These are phyloP conservation scores for Xylariaceae sp. DNA, from an alignment of 2,329 filamentous ascomycete genomes.

Conservation along the genomic window DNA sequence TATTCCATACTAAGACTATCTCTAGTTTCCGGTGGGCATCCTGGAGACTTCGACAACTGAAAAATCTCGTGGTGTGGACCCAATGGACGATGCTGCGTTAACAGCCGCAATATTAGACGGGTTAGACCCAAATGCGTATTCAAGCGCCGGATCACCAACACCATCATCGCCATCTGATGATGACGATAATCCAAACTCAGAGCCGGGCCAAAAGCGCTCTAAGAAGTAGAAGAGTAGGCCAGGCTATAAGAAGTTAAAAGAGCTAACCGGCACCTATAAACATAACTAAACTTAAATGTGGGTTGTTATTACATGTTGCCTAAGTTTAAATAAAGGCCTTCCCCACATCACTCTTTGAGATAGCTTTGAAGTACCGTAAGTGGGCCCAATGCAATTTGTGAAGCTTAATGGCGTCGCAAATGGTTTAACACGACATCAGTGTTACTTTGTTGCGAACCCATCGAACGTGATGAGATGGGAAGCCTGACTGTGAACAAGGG, in stretches of 20 bases:
- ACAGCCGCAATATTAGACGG: background rate
- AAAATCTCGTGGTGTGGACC: background rate
- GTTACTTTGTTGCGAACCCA: too few relatives aligned
- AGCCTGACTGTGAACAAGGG: too few relatives aligned
- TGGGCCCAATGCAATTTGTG: too few relatives aligned
- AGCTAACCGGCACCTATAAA: too few relatives aligned
- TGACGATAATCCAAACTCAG: background rate
- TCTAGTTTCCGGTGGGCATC: constrained; percentile 15
- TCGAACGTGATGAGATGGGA: too few relatives aligned
- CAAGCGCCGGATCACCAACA: background rate
- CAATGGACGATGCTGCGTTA: background rate
- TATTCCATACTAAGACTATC: background rate
- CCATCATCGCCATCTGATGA: background rate
- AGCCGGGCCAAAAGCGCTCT: background rate
- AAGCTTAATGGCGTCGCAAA: too few relatives aligned
- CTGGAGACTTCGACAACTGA: constrained; percentile 5
- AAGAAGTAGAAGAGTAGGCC: background rate
- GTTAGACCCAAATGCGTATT: background rate
- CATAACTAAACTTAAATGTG: too few relatives aligned
- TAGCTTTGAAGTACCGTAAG: too few relatives aligned
- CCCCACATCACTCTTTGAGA: too few relatives aligned
- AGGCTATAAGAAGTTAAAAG: background rate
- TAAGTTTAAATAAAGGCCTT: too few relatives aligned
- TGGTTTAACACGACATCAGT: too few relatives aligned
- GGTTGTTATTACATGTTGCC: too few relatives aligned